Base-by-base conservation (phyloP, 2,329 filamentous ascomycete species). In the Talaromyces amestolkiae region DNA sequence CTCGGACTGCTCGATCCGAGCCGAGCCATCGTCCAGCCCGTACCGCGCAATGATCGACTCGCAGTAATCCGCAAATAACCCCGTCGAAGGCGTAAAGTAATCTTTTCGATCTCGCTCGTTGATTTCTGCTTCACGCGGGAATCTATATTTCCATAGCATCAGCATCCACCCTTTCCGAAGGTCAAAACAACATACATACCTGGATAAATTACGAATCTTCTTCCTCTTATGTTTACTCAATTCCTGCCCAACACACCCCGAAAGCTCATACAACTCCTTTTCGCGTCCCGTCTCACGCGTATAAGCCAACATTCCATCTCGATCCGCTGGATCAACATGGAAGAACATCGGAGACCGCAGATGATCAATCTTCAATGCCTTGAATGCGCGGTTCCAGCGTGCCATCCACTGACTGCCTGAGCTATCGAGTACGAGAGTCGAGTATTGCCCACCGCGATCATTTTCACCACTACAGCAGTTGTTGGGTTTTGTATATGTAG, bases 301-400 rank as follows among this genome's bases (percentile, higher is more conserved):
- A 76, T 89, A 91, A 0, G 87, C 88, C 24, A 93, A 78, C 70
- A 94, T 78, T 0, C 88, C 88, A 77, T 94, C 91, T 1, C 90
- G 82, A 75, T 94, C 91, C 0, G 85, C 82, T 0, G 91, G 91
- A 72, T 94, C 91, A 15, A 91, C 83, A 72, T 95, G 91, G 79
- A 92, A 94, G 72, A 93, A 90, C 89, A 94, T 91, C 0, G 90
- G 91, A 69, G 90, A 93, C 17, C 91, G 84, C 45, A 95, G 79
- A 70, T 93, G 86, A 1, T 84, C 82, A 56, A 94, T 94, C 58
- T 88, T 84, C 53, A 92, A 86, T 2, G 84, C 85, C 37, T 83
- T 80, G 76, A 94, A 94, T 3, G 90, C 83, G 15, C 82, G 79
- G 53, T 90, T 86, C 91, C 91, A 94, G 47, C 86, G 83, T 10